Evolutionary conservation across 441 rosid genomes (phyloP), one percentile per base, ranked within the genome.

Genomic region (Melastoma candidum): DNA sequence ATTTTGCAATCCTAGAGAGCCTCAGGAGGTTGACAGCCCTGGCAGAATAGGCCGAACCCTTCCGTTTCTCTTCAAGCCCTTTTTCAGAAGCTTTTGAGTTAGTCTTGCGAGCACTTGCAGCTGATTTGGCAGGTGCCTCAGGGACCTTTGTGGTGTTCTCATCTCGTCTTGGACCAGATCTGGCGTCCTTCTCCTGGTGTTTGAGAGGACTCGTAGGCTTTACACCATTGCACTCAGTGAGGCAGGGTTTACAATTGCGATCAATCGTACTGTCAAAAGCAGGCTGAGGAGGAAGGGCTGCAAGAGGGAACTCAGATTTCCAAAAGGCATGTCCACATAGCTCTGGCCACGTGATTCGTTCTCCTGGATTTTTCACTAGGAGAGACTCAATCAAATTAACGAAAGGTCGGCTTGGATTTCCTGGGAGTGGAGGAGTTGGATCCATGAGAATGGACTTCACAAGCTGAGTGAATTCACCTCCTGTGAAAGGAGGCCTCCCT

Each of bases 401-500:
- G 78, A 93, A 93, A 26, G 82, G 63, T 49, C 80, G 82, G 68
- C 96, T 83, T 60, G 97, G 80, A 76, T 63, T 83, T 57, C 97
- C 99, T 7, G 96, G 90, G 48, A 93, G 88, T 25, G 93, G 78
- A 29, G 99, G 99, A 47, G 75, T 75, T 52, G 93, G 83, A 70
- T 93, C 96, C 60, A 97, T 81, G 59, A 86, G 68, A 74, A 93
- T 84, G 51, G 99, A 83, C 67, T 74, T 84, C 63, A 86, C 99
- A 44, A 93, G 85, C 68, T 80, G 87, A 47, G 95, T 93, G 65
- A 93, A 86, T 64, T 93, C 96, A 66, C 74, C 81, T 51, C 80
- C 93, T 68, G 81, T 74, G 63, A 84, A 93, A 26, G 97, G 99
- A 56, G 97, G 99, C 64, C 73, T 79, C 47, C 99, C 99, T 39